Conservation (phyloP, 2,329 filamentous ascomycete species). For the Ophiostoma piceae region DNA sequence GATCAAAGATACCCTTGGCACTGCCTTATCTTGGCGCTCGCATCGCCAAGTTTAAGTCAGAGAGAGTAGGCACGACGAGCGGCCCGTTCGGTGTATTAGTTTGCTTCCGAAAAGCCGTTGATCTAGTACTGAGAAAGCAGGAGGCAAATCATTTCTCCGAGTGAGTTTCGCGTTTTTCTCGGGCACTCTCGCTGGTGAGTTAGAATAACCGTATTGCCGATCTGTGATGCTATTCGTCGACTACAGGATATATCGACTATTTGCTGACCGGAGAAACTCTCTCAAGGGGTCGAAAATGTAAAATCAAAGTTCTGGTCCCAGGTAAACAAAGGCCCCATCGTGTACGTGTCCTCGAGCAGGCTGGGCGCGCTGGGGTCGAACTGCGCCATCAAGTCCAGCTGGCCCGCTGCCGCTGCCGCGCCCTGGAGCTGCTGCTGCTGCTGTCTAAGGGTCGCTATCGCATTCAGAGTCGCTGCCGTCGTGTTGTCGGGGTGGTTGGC, state of each 20-base stretch:
- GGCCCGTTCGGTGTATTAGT: background rate
- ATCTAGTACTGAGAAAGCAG: background rate
- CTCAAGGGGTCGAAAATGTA: constrained; percentile 2
- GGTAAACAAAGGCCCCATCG: constrained; percentile 21
- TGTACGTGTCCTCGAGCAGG: constrained; percentile 22
- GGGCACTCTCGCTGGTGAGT: background rate
- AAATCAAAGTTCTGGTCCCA: constrained; percentile 25
- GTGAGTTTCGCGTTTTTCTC: background rate
- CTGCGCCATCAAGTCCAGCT: constrained; percentile 18
- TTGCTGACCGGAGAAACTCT: background rate
- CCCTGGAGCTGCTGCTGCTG: background rate
- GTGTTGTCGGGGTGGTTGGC: background rate
- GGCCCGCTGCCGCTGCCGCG: background rate
- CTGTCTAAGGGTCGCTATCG: background rate
- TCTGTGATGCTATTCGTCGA: background rate
- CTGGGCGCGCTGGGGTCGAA: constrained; percentile 19
- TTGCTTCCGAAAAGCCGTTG: background rate
- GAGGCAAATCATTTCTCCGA: background rate
- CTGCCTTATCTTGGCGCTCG: constrained; percentile 2
- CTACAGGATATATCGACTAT: too few species aligned
- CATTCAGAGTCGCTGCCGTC: background rate
- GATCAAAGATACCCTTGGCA: background rate
- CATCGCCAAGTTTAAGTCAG: background rate
- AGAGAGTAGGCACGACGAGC: background rate
- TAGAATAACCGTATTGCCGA: background rate